Conservation (phyloP, 257 asterid species). For the Nicotiana paniculata region DNA sequence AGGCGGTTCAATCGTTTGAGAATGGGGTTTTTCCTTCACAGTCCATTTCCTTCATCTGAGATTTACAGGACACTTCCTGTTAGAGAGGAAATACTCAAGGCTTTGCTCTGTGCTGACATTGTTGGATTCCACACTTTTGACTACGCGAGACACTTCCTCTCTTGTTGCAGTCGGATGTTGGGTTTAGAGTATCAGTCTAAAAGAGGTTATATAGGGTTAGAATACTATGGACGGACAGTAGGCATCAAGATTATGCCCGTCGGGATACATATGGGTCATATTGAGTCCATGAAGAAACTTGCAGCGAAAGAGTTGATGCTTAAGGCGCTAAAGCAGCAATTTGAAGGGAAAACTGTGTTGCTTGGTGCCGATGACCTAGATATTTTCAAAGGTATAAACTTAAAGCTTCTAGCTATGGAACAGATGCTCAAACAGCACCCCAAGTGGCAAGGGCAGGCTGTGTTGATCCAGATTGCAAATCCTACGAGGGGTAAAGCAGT, state of each 20-base stretch:
- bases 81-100: conserved; percentile 82
- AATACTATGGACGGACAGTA: conserved; percentile 79
- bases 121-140: conserved; percentile 93
- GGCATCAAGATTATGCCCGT: conserved; percentile 94
- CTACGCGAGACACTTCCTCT: conserved; percentile 87
- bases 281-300: conserved; percentile 64
- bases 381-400: conserved; percentile 81
- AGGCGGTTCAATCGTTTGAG: conserved; percentile 65
- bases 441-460: conserved; percentile 75
- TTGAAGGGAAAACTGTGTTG: conserved; percentile 66
- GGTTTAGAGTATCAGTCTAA: conserved; percentile 84
- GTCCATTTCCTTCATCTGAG: conserved; percentile 95
- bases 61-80: conserved; percentile 85
- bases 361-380: conserved; percentile 91
- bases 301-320: conserved; percentile 59
- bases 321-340: conserved; percentile 62
- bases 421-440: conserved; percentile 74
- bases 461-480: conserved; percentile 71
- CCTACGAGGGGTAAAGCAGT: conserved; percentile 80
- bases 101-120: conserved; percentile 72
- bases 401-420: conserved; percentile 85
- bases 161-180: conserved; percentile 90
- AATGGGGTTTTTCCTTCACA: conserved; percentile 92
- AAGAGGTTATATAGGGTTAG: conserved; percentile 89
- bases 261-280: conserved; percentile 86